These are phyloP conservation scores for Phallus indusiatus DNA, from an alignment of 768 basidiomycete genomes.

Conservation along the genomic window DNA sequence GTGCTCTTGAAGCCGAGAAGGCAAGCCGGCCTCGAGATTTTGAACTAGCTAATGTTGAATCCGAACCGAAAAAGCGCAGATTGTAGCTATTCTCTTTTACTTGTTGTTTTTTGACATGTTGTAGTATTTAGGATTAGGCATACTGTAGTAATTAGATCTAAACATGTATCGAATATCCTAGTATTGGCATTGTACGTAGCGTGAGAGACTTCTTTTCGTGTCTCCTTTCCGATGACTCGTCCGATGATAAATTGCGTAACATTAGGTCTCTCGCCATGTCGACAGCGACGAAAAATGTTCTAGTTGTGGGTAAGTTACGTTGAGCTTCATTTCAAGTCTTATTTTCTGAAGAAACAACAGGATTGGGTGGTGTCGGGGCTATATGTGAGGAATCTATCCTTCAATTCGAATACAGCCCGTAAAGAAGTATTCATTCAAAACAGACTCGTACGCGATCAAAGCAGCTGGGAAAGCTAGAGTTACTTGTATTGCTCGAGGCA, in stretches of 20 bases:
- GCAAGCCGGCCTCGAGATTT: neutral
- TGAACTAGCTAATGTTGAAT: neutral
- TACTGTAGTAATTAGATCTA: too few species aligned
- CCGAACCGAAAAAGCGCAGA: neutral
- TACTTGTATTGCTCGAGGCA: slow-evolving; percentile 65
- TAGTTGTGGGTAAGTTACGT: slow-evolving; percentile 36
- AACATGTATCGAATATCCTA: too few species aligned
- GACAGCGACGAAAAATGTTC: slow-evolving; percentile 33
- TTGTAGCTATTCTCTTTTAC: neutral
- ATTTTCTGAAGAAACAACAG: slow-evolving; percentile 9
- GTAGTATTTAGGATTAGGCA: too few species aligned
- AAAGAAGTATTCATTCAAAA: neutral
- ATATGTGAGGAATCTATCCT: slow-evolving; percentile 37
- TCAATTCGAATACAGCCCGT: neutral
- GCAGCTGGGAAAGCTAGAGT: slow-evolving; percentile 51
- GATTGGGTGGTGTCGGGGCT: slow-evolving; percentile 54
- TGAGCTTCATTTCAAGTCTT: neutral
- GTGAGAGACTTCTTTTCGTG: too few species aligned
- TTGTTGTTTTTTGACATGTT: neutral
- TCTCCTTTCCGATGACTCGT: neutral
- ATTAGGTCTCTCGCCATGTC: neutral
- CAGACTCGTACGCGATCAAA: slow-evolving; percentile 49
- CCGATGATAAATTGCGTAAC: neutral
- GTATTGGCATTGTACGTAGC: too few species aligned
- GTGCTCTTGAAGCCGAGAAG: neutral